Conservation (phyloP, 371 early-diverging fungal species). For the Mortierella sp. region DNA sequence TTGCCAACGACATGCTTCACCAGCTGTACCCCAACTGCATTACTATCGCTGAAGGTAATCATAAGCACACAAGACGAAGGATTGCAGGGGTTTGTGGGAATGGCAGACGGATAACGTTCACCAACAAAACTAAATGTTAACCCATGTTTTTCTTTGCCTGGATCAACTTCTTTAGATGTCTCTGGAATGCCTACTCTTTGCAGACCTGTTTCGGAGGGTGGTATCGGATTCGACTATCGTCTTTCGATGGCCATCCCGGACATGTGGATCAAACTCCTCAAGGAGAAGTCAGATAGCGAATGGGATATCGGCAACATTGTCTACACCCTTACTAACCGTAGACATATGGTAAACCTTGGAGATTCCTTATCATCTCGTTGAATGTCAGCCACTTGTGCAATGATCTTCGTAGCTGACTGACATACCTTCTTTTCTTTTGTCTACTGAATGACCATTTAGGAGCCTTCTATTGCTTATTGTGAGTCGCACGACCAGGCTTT, state of each 20-base stretch:
- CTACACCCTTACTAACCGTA: conserved; percentile 91
- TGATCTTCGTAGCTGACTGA: neutral
- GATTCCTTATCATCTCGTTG: conserved; percentile 95
- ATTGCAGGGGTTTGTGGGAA: neutral
- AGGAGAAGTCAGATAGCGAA: conserved; percentile 91
- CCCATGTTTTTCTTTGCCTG: neutral
- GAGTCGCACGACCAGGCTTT: conserved; percentile 98
- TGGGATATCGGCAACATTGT: conserved; percentile 93
- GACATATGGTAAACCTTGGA: conserved; percentile 80
- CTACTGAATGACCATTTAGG: conserved; percentile 43
- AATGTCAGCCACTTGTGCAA: neutral
- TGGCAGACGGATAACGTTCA: neutral
- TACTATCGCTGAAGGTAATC: conserved; percentile 90
- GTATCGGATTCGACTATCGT: conserved; percentile 97
- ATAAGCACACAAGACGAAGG: neutral
- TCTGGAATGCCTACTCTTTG: conserved; percentile 99
- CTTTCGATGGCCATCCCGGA: conserved; percentile 97
- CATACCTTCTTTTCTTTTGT: conserved; percentile 73
- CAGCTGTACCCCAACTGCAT: conserved; percentile 81
- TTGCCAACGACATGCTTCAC: conserved; percentile 93
- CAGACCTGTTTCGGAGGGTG: conserved; percentile 92
- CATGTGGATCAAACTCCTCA: conserved; percentile 98
- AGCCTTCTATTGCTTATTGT: conserved; percentile 93
- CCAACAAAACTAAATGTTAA: neutral
- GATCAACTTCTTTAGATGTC: conserved; percentile 80